Base-by-base conservation (phyloP, 2,329 filamentous ascomycete genomes). In the Phaeosphaeria sp. region DNA sequence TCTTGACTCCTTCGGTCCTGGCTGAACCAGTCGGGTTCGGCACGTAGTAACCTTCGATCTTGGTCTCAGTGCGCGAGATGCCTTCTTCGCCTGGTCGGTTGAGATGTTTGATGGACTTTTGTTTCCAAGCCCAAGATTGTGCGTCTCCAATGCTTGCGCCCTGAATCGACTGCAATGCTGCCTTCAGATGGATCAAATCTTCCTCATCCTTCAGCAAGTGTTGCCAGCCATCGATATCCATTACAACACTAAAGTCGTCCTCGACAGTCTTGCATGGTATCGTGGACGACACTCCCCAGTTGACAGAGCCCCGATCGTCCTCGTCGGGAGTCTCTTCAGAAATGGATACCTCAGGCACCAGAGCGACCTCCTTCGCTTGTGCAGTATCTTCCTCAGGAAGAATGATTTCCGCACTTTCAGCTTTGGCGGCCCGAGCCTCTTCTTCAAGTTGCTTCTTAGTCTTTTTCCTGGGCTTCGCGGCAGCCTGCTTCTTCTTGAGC, bases 1-100 rank as follows among this genome's bases (percentile, higher is more conserved):
- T 96, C 82, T 96, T 94, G 70, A 93, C 89, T 25, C 93, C 93
- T 79, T 99, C 93, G 0, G 95, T 97, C 55, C 95, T 87, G 55
- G 95, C 95, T 67, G 88, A 91, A 33, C 95, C 95, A 10, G 92
- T 92, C 0, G 84, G 61, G 65, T 97, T 99, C 0, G 91, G 88
- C 42, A 97, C 91, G 72, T 97, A 98, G 71, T 90, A 89, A 41
- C 87, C 87, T 62, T 84, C 78, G 56, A 90, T 88, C 63, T 81
- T 82, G 23, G 84, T 82, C 59, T 82, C 79, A 20, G 79, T 78
- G 46, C 80, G 81, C 21, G 83, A 80, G n/a, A 83, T 78, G 7
- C 87, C 87, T 64, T 78, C 77, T 50, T 82, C 78, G 22, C 84
- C 85, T 48, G 82, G 80, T 39, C 82, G 83, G 74, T 90, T 90